Evolutionary conservation across 1,284 basidiomycete species (phyloP).

Genomic region (Phylloboletellus chloephorus): DNA sequence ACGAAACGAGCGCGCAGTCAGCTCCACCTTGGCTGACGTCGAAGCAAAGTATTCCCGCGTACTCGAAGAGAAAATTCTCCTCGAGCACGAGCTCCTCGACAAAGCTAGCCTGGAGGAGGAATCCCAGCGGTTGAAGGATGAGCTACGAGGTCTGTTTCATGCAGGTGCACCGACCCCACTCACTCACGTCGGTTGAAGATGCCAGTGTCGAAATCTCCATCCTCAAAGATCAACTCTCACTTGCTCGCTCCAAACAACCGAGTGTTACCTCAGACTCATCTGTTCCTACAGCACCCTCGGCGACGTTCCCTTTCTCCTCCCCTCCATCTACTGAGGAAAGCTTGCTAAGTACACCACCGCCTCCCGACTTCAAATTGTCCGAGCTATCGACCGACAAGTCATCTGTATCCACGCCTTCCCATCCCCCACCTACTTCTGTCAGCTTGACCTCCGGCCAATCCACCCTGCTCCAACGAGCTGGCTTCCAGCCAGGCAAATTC

Average conservation of each 20-base stretch:
- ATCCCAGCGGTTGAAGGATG: conserved; percentile 87
- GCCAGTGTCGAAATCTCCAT: conserved; percentile 82
- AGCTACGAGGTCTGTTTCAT: conserved; percentile 71
- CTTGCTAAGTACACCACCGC: conserved; percentile 51
- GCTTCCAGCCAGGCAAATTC: conserved; percentile 44
- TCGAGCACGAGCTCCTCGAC: conserved; percentile 94
- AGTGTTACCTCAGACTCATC: conserved; percentile 22
- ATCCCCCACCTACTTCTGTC: conserved; percentile 37
- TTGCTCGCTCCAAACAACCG: conserved; percentile 34
- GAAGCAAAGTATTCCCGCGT: conserved; percentile 88
- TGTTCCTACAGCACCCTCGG: conserved; percentile 22
- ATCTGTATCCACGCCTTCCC: conserved; percentile 23
- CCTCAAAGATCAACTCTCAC: conserved; percentile 67
- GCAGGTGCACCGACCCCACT: conserved; percentile 7
- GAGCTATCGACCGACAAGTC: conserved; percentile 49
- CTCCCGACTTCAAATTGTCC: conserved; percentile 55
- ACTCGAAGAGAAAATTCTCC: conserved; percentile 92
- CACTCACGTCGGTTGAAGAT: conserved; percentile 45
- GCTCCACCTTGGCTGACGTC: conserved; percentile 86
- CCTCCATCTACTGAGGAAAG: conserved; percentile 34
- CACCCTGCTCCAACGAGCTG: conserved; percentile 45
- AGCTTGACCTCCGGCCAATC: conserved; percentile 40
- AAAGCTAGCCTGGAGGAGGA: conserved; percentile 91
- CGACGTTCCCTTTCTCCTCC: conserved; percentile 20
- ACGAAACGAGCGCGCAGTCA: conserved; percentile 85